Conservation (phyloP, 306 rosid genomes). For the Vicia villosa region DNA sequence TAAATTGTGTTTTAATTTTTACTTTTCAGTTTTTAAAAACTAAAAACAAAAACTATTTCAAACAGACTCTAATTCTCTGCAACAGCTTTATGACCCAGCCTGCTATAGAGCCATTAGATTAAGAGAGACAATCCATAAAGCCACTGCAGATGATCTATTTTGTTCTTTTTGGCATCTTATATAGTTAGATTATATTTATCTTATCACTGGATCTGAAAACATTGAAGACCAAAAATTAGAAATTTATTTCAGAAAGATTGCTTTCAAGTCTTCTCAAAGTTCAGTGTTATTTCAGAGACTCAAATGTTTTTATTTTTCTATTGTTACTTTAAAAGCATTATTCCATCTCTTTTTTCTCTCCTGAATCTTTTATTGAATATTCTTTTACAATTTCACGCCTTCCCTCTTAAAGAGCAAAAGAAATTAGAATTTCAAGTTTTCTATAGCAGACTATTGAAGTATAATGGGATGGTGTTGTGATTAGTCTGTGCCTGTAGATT, state of each 20-base stretch:
- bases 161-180: conserved; percentile 18
- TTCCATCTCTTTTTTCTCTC: conserved; percentile 9
- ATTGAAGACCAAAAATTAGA: not conserved
- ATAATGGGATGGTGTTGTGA: conserved; percentile 74
- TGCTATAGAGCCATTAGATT: not conserved
- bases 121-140: not conserved
- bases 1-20: too few relatives aligned
- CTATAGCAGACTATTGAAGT: conserved; percentile 51
- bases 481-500: conserved; percentile 99
- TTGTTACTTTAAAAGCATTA: conserved; percentile 6
- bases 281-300: not conserved
- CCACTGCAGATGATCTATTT: not conserved
- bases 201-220: not conserved
- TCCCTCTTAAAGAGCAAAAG: not conserved
- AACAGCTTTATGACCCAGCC: not conserved
- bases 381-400: conserved; percentile 4
- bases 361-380: conserved; percentile 1
- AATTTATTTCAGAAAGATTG: not conserved
- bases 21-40: too few relatives aligned
- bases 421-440: conserved; percentile 39
- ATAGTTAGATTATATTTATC: not conserved
- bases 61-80: too few relatives aligned
- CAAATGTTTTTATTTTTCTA: not conserved
- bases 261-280: conserved; percentile 11
- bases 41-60: too few relatives aligned